Evolutionary conservation across 768 basidiomycete genomes (phyloP), one percentile per base, ranked within the genome.

Genomic region (Dioszegia crocea): DNA sequence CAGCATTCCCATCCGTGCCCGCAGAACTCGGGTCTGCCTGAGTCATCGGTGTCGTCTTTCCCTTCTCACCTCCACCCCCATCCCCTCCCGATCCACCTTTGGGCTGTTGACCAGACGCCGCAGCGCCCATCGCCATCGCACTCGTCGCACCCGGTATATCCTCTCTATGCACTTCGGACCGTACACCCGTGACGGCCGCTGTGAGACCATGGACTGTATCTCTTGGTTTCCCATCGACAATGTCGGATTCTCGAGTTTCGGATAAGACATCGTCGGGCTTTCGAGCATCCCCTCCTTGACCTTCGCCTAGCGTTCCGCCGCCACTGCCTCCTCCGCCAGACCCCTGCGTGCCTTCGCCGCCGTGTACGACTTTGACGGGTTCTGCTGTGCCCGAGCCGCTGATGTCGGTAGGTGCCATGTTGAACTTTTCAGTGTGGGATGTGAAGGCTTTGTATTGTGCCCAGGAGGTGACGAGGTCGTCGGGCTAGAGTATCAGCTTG

Each of bases 401-500:
- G 45, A 72, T 65, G 51, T 77, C 75, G 47, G 73, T 69, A 0
- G 77, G 75, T 10, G 62, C 60, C 49, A 63, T 64, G 65, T 76
- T 76, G 68, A 76, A 75, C 61, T 78, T 77, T 36, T 76, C 76
- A 23, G 71, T 74, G 53, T 77, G 76, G 40, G 63, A 76, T 45
- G 87, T 79, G 67, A 89, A 97, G 62, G 93, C 89, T 72, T 86
- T 93, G 78, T 87, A 97, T 70, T 91, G 88, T 70, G 92, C 92
- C 94, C 94, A 99, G 0, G 93, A 94, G 1, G 86, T 87, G 60
- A 97, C 84, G 23, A 85, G 80, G 74, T 99, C 93, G 74, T 98
- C 94, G 4, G 96, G 94, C 54, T 75, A 30, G 17, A n/a, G 16
- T 11, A 45, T 63, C 46, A 67, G 61, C 31, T 26, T 8, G 24